phyloP scores from a whole-genome alignment of 352 stramenopile genomes.

The Pythium sp. region DNA sequence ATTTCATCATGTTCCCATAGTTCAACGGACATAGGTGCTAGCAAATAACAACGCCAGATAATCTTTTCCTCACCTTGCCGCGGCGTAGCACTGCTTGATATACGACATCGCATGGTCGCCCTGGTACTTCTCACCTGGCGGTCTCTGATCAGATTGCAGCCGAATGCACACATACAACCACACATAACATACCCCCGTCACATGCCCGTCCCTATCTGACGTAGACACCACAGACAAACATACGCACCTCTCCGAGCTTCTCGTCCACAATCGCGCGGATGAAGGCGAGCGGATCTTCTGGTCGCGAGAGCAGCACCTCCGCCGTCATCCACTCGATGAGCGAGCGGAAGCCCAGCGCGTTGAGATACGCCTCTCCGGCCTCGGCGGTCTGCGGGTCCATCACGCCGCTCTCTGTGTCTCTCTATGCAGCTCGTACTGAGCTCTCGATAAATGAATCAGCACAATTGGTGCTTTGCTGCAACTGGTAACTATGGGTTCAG shows the following conservation, averaged over 20 bases:
- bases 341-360: conserved; percentile 85
- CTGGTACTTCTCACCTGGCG: conserved; percentile 65
- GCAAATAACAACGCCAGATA: too few species aligned
- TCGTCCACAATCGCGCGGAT: conserved; percentile 76
- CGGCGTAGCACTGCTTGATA: conserved; percentile 88
- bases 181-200: neutral
- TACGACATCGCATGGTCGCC: conserved; percentile 76
- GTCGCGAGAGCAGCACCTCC: conserved; percentile 77
- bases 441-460: neutral
- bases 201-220: neutral
- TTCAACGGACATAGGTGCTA: too few species aligned
- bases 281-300: conserved; percentile 86
- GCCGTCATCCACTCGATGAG: conserved; percentile 91
- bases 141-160: conserved; percentile 19
- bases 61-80: conserved; percentile 45
- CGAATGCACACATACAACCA: too few species aligned
- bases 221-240: neutral
- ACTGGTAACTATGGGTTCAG: neutral
- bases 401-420: neutral
- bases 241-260: conserved; percentile 69
- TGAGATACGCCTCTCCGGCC: conserved; percentile 83
- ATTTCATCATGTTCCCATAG: too few species aligned
- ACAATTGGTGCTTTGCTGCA: neutral
- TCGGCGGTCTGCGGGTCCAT: conserved; percentile 80
- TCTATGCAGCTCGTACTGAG: neutral